Conservation (phyloP, 352 stramenopile species). For the Thalassiosira exigua region DNA sequence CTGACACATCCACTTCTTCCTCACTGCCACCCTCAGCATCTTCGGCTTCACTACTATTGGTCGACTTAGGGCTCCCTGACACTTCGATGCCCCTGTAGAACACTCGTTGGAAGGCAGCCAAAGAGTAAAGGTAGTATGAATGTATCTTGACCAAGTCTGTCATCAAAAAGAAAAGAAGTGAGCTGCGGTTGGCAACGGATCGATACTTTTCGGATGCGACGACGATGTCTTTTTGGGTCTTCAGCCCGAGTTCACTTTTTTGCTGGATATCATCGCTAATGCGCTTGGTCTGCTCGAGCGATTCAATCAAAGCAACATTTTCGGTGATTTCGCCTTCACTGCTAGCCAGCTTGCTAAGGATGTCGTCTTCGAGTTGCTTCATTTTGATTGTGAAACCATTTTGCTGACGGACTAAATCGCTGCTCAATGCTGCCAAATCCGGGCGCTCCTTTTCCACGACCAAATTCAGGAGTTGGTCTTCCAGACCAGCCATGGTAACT, state of each 20-base stretch:
- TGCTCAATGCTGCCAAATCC: conserved; percentile 92
- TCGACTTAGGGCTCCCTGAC: conserved; percentile 89
- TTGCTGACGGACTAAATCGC: conserved; percentile 92
- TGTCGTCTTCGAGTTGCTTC: conserved; percentile 94
- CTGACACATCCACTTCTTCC: conserved; percentile 87
- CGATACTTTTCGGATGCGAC: conserved; percentile 93
- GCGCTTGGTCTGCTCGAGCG: conserved; percentile 94
- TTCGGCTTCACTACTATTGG: conserved; percentile 59
- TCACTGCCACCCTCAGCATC: conserved; percentile 55
- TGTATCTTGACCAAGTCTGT: conserved; percentile 94
- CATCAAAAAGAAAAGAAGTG: conserved; percentile 97
- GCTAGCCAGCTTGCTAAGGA: conserved; percentile 92
- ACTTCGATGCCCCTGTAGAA: conserved; percentile 92
- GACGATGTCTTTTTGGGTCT: conserved; percentile 94
- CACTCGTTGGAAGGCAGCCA: conserved; percentile 95
- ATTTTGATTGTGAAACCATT: conserved; percentile 94
- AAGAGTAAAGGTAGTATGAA: conserved; percentile 97
- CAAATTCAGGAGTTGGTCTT: conserved; percentile 95
- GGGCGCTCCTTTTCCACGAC: conserved; percentile 94
- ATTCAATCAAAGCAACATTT: conserved; percentile 96
- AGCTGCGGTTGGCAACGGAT: conserved; percentile 90
- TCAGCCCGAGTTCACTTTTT: conserved; percentile 92
- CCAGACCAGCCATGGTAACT: conserved; percentile 92
- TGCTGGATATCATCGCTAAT: conserved; percentile 94
- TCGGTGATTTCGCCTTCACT: conserved; percentile 97